These are phyloP conservation scores for Malus asiatica DNA, from an alignment of 306 rosid genomes.

Conservation along the genomic window DNA sequence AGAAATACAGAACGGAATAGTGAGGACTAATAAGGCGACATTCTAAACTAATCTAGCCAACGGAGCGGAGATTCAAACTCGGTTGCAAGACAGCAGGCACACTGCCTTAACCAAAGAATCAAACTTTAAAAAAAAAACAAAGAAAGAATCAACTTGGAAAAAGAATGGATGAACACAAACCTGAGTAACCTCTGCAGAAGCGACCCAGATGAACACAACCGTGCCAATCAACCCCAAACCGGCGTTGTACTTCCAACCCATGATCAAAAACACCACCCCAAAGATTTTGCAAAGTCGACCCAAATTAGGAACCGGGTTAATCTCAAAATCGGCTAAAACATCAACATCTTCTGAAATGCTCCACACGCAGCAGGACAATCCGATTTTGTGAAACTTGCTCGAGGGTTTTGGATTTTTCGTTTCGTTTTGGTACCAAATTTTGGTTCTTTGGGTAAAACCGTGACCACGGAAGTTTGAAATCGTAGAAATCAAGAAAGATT, in stretches of 20 bases:
- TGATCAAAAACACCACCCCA: slow-evolving; percentile 10
- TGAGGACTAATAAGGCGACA: neutral
- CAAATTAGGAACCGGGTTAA: neutral
- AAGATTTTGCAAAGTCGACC: neutral
- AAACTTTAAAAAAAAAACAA: neutral
- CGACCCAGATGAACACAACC: slow-evolving; percentile 56
- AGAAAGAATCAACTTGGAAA: neutral
- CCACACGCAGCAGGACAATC: neutral
- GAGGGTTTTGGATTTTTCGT: neutral
- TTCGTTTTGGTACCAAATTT: neutral
- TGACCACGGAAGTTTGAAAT: neutral
- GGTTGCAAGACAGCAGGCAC: neutral
- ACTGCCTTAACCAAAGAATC: neutral
- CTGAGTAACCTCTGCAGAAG: slow-evolving; percentile 77
- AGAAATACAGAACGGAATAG: neutral
- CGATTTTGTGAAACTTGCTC: neutral
- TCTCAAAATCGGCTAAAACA: slow-evolving; percentile 4
- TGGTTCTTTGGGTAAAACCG: neutral
- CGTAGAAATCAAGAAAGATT: neutral
- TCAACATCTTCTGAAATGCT: slow-evolving; percentile 1
- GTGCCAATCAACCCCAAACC: slow-evolving; percentile 58
- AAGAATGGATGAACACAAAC: slow-evolving; percentile 18
- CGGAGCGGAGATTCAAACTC: neutral
- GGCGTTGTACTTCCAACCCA: slow-evolving; percentile 52
- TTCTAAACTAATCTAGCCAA: neutral